Evolutionary conservation across 1,139 yeast species (phyloP), one percentile per base, ranked within the genome.

Genomic region (Pichia sp.): DNA sequence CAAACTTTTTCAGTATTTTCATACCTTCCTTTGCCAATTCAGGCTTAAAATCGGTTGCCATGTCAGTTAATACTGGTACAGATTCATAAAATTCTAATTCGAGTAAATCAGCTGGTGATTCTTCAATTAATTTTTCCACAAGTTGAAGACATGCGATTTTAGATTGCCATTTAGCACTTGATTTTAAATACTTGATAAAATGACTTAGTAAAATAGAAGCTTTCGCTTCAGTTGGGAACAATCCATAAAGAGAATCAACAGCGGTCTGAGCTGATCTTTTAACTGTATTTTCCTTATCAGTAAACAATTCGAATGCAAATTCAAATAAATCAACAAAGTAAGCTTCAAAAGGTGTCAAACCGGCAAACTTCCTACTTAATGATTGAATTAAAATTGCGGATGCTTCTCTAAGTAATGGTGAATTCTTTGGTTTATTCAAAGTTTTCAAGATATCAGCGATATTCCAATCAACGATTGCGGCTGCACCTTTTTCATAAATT

Each of bases 1-100:
- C 94, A 54, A 83, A 85, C 45, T 72, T 74, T 38, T 76, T 72
- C 62, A 88, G 70, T 12, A 85, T 71, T 52, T 73, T 71, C 52
- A 79, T 68, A 52, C 96, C 97, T 48, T 79, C 86, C 56, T 84
- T 82, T 32, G 96, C 86, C 47, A 91, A 73, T 66, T 91, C 98
- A 2, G 96, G 96, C 68, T 91, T 91, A 72, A 91, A 86, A 64
- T 91, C 98, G 46, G 95, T 91, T 52, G 95, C 77, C 64, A 82
- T 74, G 62, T 85, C 94, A 34, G 95, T 85, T 54, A 91, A 72
- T 8, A 84, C 74, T 21, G 98, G 98, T 22, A 91, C 77, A 9
- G 85, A 75, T 45, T 74, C 76, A 47, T 81, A 77, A 63, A 91
- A 89, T 52, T 79, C 77, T 58, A 81, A 64, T 63, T 91, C 96